A percentile compares a stretch with the other conserved stretches of the same genome.
These are phyloP conservation scores for Fragaria iinumae DNA, from an alignment of 306 rosid genomes.

Conservation along the genomic window DNA sequence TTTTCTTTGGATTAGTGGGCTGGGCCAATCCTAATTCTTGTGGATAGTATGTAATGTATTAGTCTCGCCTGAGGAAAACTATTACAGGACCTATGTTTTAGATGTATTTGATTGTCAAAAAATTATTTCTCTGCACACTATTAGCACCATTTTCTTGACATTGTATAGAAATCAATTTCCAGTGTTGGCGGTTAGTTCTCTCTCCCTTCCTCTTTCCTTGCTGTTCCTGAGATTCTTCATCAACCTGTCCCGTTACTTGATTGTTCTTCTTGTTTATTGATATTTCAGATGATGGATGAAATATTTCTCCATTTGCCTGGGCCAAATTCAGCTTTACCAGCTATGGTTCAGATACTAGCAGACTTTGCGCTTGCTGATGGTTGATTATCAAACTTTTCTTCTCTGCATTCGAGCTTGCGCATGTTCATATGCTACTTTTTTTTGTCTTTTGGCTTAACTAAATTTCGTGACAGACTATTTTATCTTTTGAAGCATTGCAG, in stretches of 20 bases:
- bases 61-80: not conserved
- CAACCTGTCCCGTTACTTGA: not conserved
- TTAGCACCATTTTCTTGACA: not conserved
- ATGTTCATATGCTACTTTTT: not conserved
- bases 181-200: conserved; percentile 2
- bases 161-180: not conserved
- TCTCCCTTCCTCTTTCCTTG: not conserved
- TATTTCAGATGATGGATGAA: conserved; percentile 92
- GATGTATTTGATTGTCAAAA: not conserved
- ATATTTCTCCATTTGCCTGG: conserved; percentile 84
- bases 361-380: conserved; percentile 88
- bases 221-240: not conserved
- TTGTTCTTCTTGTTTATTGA: conserved; percentile 27
- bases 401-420: conserved; percentile 14
- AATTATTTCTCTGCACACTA: not conserved
- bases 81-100: not conserved
- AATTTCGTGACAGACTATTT: conserved; percentile 28
- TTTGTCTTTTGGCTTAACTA: conserved; percentile 22
- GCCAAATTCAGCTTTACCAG: conserved; percentile 71
- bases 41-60: not conserved
- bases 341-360: conserved; percentile 95
- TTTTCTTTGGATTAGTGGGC: conserved; percentile 2
- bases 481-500: conserved; percentile 63
- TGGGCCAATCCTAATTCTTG: not conserved
- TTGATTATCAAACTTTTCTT: conserved; percentile 36